phyloP scores from a whole-genome alignment of 352 stramenopile species.

The Pelagophyceae sp. region DNA sequence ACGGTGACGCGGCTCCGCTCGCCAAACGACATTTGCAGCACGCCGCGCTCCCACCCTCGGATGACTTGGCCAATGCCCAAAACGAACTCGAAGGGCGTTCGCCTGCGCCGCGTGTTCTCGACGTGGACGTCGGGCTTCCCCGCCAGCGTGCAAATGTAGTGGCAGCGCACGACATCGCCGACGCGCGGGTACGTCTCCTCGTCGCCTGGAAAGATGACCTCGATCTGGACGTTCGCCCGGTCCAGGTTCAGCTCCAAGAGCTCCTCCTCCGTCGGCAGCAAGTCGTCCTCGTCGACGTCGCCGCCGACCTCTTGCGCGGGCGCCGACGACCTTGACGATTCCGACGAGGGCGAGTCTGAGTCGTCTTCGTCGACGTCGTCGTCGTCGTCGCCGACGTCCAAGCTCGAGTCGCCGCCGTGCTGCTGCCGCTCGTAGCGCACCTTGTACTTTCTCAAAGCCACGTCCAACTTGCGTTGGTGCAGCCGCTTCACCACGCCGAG shows the following conservation, averaged over 20 bases:
- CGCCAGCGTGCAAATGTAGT: slow-evolving; percentile 32
- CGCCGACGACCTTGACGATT: not conserved
- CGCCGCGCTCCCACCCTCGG: slow-evolving; percentile 31
- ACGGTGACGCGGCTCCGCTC: slow-evolving; percentile 69
- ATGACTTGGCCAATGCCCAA: slow-evolving; percentile 36
- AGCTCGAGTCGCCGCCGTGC: slow-evolving; percentile 16
- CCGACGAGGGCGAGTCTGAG: not conserved
- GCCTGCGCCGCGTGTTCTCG: slow-evolving; percentile 25
- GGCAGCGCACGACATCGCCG: slow-evolving; percentile 33
- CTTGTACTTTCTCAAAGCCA: slow-evolving; percentile 37
- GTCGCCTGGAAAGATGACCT: slow-evolving; percentile 28
- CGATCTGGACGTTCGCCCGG: slow-evolving; percentile 25
- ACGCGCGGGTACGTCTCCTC: slow-evolving; percentile 24
- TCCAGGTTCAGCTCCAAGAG: slow-evolving; percentile 27
- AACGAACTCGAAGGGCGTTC: slow-evolving; percentile 37
- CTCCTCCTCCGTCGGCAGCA: slow-evolving; percentile 29
- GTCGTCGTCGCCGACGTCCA: slow-evolving; percentile 19
- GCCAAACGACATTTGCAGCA: slow-evolving; percentile 47
- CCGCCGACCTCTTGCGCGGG: not conserved
- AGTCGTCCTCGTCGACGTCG: slow-evolving; percentile 25
- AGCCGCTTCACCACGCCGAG: slow-evolving; percentile 34
- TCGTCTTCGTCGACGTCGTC: not conserved
- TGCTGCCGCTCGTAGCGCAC: slow-evolving; percentile 35
- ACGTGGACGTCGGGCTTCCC: not conserved
- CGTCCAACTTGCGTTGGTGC: slow-evolving; percentile 32